Percentiles rank a stretch among this genome's conserved stretches.
These are phyloP conservation scores for Penicillium robsamsonii DNA, from an alignment of 495 filamentous ascomycete genomes.

Conservation along the genomic window DNA sequence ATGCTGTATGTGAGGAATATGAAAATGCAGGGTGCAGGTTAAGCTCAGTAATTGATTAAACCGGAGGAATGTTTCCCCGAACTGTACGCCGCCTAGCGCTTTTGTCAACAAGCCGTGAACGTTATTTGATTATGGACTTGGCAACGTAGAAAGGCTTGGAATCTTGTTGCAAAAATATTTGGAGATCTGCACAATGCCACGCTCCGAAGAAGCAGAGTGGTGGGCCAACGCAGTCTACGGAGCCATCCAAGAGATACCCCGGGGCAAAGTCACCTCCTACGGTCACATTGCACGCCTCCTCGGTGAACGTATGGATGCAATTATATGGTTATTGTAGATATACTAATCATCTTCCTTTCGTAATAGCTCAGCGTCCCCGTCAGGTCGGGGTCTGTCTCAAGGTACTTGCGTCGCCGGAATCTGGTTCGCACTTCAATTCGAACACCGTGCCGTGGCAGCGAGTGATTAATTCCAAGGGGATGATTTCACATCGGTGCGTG, in stretches of 20 bases:
- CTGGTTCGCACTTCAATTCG: constrained; percentile 56
- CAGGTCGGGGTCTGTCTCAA: constrained; percentile 90
- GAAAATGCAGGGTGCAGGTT: constrained; percentile 1
- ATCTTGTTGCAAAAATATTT: background rate
- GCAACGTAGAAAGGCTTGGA: background rate
- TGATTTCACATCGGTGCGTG: constrained; percentile 75
- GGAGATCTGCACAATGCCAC: constrained; percentile 51
- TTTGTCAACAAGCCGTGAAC: background rate
- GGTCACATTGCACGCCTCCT: constrained; percentile 82
- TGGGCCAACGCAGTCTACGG: constrained; percentile 83
- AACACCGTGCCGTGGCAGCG: constrained; percentile 91
- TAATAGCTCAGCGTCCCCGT: constrained; percentile 61
- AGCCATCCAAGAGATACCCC: constrained; percentile 80
- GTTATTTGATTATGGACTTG: background rate
- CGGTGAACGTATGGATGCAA: constrained; percentile 62
- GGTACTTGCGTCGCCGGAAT: constrained; percentile 60
- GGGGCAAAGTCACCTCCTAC: constrained; percentile 81
- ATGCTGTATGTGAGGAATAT: background rate
- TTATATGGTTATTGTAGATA: constrained; percentile 29
- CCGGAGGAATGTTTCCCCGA: constrained; percentile 25
- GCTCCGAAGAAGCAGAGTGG: constrained; percentile 76
- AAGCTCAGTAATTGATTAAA: constrained; percentile 25
- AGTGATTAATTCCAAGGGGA: constrained; percentile 82
- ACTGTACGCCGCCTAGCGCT: constrained; percentile 17
- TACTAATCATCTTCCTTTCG: background rate